Conservation (phyloP, 345 rosid genomes). For the Euphorbia lathyris region DNA sequence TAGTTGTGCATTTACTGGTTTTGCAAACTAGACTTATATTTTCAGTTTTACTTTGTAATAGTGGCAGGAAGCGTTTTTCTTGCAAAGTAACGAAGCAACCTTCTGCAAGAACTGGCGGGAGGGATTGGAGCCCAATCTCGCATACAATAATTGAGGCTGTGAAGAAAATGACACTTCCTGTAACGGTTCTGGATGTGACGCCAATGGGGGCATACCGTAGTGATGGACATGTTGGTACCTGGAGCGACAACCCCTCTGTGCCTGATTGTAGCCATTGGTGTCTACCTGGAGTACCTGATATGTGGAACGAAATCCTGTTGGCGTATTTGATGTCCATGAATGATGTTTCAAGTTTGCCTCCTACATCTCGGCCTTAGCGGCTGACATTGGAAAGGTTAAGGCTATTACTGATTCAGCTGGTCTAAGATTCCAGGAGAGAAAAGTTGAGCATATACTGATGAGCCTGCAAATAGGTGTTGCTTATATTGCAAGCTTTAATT, state of each 20-base stretch:
- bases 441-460: not conserved
- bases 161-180: slow-evolving; percentile 39
- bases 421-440: not conserved
- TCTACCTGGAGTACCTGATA: slow-evolving; percentile 73
- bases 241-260: slow-evolving; percentile 62
- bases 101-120: slow-evolving; percentile 37
- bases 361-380: not conserved
- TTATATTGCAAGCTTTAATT: not conserved
- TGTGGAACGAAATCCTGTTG: slow-evolving; percentile 59
- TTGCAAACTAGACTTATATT: slow-evolving; percentile 13
- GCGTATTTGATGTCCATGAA: slow-evolving; percentile 31
- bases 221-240: slow-evolving; percentile 62
- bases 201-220: slow-evolving; percentile 63
- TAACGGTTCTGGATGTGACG: slow-evolving; percentile 54
- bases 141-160: slow-evolving; percentile 37
- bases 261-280: slow-evolving; percentile 82
- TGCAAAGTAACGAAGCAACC: slow-evolving; percentile 61
- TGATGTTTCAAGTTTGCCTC: not conserved
- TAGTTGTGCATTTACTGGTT: not conserved
- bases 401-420: not conserved
- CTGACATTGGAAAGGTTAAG: not conserved
- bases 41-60: slow-evolving; percentile 21
- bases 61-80: slow-evolving; percentile 39
- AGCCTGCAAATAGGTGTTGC: not conserved
- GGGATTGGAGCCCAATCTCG: slow-evolving; percentile 45